phyloP scores from a whole-genome alignment of 163 green algal genomes.

The Scenedesmus sp. region DNA sequence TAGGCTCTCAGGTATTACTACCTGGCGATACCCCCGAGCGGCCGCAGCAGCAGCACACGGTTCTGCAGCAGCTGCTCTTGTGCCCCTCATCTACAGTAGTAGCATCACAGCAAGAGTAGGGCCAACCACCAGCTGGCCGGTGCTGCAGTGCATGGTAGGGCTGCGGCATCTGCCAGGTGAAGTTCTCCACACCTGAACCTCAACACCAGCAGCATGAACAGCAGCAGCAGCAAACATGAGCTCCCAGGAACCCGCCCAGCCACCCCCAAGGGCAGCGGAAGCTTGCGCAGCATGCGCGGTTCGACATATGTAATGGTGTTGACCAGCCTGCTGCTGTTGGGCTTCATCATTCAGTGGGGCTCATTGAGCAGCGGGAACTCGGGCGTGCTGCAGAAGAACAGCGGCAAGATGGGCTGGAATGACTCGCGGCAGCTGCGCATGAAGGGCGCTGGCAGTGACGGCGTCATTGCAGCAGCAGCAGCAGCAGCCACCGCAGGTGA shows the following conservation, averaged over 20 bases:
- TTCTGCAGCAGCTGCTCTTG: background rate
- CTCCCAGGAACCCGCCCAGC: background rate
- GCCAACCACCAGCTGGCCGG: background rate
- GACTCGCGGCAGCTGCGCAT: slow-evolving; percentile 41
- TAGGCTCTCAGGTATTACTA: background rate
- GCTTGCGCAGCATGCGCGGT: background rate
- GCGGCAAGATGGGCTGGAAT: background rate
- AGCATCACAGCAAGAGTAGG: background rate
- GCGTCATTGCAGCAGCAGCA: background rate
- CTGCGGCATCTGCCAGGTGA: background rate
- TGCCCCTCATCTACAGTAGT: background rate
- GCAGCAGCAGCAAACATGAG: background rate
- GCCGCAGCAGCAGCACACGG: background rate
- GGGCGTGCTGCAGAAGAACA: background rate
- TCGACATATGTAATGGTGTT: background rate
- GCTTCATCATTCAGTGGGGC: background rate
- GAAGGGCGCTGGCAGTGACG: background rate
- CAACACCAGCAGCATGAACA: background rate
- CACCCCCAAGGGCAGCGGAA: background rate
- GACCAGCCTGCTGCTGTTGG: background rate
- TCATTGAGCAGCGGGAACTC: background rate
- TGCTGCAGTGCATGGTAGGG: background rate
- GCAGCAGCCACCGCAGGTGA: background rate
- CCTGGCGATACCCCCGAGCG: background rate
- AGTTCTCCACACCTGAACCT: background rate